Conservation (phyloP, 108 stramenopile genomes). For the Nitzschia palea region DNA sequence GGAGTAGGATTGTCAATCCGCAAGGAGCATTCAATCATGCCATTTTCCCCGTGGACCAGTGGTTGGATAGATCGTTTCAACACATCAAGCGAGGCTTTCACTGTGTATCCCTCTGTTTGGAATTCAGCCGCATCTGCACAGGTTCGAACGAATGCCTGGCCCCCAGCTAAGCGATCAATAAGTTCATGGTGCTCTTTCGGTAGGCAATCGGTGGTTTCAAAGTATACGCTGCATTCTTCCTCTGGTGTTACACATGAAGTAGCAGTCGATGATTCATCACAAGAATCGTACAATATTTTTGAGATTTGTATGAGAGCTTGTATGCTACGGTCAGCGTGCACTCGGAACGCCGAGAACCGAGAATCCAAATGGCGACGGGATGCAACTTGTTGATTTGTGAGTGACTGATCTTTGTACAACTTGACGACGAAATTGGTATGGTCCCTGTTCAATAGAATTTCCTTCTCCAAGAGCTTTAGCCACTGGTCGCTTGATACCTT, state of each 20-base stretch:
- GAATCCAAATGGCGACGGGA: conserved; percentile 12
- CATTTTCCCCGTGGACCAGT: background rate
- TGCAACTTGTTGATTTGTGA: background rate
- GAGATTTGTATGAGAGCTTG: conserved; percentile 11
- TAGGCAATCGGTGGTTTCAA: conserved; percentile 19
- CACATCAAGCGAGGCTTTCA: conserved; percentile 24
- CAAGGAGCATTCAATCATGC: conserved; percentile 7
- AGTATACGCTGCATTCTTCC: conserved; percentile 21
- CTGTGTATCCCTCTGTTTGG: conserved; percentile 28
- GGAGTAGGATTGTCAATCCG: conserved; percentile 32
- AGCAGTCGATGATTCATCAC: no score
- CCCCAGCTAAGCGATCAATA: conserved; percentile 25
- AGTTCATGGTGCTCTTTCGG: conserved; percentile 20
- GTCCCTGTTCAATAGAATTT: conserved; percentile 10
- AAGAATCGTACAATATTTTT: background rate
- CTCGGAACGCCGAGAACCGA: conserved; percentile 4
- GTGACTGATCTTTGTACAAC: conserved; percentile 7
- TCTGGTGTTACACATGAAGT: background rate
- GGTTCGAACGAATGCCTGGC: conserved; percentile 20
- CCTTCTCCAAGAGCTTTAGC: conserved; percentile 17
- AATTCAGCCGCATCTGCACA: conserved; percentile 22
- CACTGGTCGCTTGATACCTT: conserved; percentile 18
- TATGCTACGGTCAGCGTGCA: conserved; percentile 18
- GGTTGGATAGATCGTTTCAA: conserved; percentile 2
- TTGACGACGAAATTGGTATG: conserved; percentile 26